Evolutionary conservation across 2,329 filamentous ascomycete genomes (phyloP).

Genomic region (Ascochyta lentis): DNA sequence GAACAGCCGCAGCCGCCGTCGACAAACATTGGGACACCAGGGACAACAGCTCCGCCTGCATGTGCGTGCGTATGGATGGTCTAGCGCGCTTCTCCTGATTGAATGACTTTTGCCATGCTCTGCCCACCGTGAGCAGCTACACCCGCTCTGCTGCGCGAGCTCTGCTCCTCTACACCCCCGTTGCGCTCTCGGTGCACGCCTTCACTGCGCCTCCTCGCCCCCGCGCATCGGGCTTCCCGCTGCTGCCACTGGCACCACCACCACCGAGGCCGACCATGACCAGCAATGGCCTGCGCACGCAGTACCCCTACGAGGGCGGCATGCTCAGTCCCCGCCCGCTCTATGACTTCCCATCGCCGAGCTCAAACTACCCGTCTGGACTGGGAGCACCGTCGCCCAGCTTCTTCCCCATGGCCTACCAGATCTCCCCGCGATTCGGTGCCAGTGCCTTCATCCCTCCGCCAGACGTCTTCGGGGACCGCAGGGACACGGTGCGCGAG

Average conservation of each 20-base stretch:
- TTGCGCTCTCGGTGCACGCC: conserved; percentile 29
- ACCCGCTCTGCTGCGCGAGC: conserved; percentile 34
- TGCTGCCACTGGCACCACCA: not conserved
- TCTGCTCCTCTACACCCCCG: conserved; percentile 31
- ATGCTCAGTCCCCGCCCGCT: conserved; percentile 40
- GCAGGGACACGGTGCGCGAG: conserved; percentile 36
- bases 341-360: conserved; percentile 49
- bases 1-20: conserved; percentile 3
- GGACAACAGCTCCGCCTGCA: conserved; percentile 8
- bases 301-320: conserved; percentile 42
- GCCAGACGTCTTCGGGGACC: conserved; percentile 47
- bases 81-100: conserved; percentile 19
- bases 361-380: conserved; percentile 47
- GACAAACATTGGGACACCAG: conserved; percentile 11
- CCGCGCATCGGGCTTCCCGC: conserved; percentile 6
- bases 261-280: conserved; percentile 32
- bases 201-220: conserved; percentile 31
- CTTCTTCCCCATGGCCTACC: conserved; percentile 48
- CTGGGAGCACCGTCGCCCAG: conserved; percentile 40
- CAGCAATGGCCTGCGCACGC: conserved; percentile 44
- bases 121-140: conserved; percentile 38
- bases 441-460: conserved; percentile 48
- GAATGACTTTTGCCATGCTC: conserved; percentile 29
- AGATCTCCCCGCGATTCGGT: conserved; percentile 45
- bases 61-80: conserved; percentile 10